phyloP scores from a whole-genome alignment of 495 filamentous ascomycete genomes.

The Xanthoparmelia taractica region DNA sequence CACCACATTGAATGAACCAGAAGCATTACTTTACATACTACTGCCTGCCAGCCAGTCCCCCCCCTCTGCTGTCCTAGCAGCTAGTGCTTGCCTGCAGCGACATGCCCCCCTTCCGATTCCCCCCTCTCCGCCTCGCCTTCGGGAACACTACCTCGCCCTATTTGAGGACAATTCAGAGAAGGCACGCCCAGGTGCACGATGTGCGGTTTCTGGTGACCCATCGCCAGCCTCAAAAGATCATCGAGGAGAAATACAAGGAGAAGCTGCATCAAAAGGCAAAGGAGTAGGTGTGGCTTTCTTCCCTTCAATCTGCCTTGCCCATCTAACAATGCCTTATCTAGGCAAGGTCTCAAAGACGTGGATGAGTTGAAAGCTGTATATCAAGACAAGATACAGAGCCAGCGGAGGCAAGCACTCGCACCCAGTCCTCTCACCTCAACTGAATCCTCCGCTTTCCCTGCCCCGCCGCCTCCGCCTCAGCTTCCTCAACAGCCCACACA shows the following conservation, averaged over 20 bases:
- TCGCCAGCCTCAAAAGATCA: conserved; percentile 50
- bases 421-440: conserved; percentile 14
- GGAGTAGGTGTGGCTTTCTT: conserved; percentile 40
- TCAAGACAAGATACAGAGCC: conserved; percentile 64
- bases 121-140: conserved; percentile 27
- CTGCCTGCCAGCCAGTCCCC: not conserved
- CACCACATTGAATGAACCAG: no score
- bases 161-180: conserved; percentile 48
- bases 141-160: conserved; percentile 25
- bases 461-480: conserved; percentile 29
- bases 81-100: not conserved
- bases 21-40: not conserved
- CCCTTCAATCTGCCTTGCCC: not conserved
- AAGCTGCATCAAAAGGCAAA: conserved; percentile 82
- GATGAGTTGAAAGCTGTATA: conserved; percentile 75
- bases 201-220: conserved; percentile 78
- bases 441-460: conserved; percentile 30
- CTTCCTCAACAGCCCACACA: not conserved
- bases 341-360: conserved; percentile 65
- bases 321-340: conserved; percentile 26
- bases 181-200: conserved; percentile 89
- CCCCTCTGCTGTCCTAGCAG: not conserved
- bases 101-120: conserved; percentile 29
- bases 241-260: conserved; percentile 70
- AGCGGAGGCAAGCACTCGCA: conserved; percentile 53